Conservation (phyloP, 148 eudicot genomes). For the Rhododendron ovatum region DNA sequence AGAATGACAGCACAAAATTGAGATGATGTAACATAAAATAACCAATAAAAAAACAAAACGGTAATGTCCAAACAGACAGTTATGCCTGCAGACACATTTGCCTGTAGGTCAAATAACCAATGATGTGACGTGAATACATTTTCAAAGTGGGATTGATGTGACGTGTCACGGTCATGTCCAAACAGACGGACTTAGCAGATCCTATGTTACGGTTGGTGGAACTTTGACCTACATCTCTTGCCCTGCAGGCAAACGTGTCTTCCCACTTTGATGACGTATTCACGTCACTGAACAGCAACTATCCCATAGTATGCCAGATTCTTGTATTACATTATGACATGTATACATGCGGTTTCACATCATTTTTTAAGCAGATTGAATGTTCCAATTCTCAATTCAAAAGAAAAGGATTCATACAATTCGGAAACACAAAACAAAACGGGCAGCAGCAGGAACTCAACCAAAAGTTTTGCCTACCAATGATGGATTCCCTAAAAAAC, state of each 20-base stretch:
- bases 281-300: background rate
- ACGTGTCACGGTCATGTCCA: background rate
- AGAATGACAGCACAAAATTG: background rate
- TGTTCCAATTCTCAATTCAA: background rate
- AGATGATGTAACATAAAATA: background rate
- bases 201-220: background rate
- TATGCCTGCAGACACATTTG: too few species aligned
- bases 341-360: background rate
- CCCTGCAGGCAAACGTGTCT: background rate
- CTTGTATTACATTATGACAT: background rate
- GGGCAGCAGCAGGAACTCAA: conserved; percentile 3
- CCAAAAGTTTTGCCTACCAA: background rate
- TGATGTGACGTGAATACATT: too few species aligned
- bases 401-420: background rate
- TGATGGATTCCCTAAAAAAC: background rate
- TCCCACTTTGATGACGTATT: background rate
- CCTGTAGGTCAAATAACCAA: too few species aligned
- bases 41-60: background rate
- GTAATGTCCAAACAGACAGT: background rate
- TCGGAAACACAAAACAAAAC: background rate
- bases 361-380: background rate
- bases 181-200: background rate
- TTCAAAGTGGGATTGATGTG: too few species aligned
- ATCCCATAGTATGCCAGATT: background rate
- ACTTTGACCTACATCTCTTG: background rate